Conservation (phyloP, 2,329 filamentous ascomycete species). For the Pseudogymnoascus sp. region DNA sequence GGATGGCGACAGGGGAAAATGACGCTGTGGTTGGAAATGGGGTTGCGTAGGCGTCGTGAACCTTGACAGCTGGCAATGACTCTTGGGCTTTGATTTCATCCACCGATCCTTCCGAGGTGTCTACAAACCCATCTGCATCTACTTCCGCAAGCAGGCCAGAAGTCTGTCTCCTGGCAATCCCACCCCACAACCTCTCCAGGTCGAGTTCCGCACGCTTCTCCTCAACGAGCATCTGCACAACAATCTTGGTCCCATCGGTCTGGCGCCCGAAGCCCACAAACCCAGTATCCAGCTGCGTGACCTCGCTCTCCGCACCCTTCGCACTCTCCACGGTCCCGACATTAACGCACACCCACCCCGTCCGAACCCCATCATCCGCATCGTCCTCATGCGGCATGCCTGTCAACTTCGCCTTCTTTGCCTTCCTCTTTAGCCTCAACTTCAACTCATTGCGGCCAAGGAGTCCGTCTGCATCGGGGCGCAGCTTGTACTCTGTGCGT, state of each 20-base stretch:
- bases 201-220: constrained; percentile 60
- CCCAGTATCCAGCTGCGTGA: constrained; percentile 38
- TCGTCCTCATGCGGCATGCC: constrained; percentile 54
- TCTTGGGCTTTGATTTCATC: not conserved
- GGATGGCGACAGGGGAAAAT: not conserved
- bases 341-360: constrained; percentile 95
- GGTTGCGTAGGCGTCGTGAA: not conserved
- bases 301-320: constrained; percentile 29
- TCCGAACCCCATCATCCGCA: constrained; percentile 77
- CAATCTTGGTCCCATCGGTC: constrained; percentile 49
- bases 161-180: constrained; percentile 16
- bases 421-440: constrained; percentile 70
- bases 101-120: not conserved
- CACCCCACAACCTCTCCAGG: constrained; percentile 52
- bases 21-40: not conserved
- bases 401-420: constrained; percentile 71
- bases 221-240: constrained; percentile 64
- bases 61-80: not conserved
- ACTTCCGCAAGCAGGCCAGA: not conserved
- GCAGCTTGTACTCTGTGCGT: constrained; percentile 60
- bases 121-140: not conserved
- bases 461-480: constrained; percentile 75
- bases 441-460: constrained; percentile 87
- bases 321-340: constrained; percentile 60
- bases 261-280: constrained; percentile 70